Conservation (phyloP, 2,329 filamentous ascomycete species). For the Polytolypa hystricis region DNA sequence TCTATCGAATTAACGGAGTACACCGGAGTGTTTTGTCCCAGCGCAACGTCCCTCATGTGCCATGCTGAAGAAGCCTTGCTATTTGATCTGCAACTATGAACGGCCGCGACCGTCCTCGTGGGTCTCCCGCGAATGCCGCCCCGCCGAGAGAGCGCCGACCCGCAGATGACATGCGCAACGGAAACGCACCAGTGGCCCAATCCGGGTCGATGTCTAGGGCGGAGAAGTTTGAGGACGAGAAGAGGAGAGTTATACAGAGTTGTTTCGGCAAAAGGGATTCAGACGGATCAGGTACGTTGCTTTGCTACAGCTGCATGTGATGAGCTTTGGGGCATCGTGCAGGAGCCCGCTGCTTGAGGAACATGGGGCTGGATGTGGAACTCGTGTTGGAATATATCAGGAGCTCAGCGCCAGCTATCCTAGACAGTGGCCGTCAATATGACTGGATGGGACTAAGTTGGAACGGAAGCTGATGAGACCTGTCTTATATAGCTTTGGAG, state of each 20-base stretch:
- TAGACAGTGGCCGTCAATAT: no score
- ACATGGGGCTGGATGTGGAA: no score
- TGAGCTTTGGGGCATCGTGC: not conserved
- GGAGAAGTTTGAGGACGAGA: conserved; percentile 93
- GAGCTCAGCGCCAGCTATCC: no score
- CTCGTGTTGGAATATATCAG: no score
- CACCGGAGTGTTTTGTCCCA: no score
- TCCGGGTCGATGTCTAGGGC: conserved; percentile 41
- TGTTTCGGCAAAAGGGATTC: conserved; percentile 86
- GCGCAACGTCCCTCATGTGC: no score
- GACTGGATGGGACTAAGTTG: no score
- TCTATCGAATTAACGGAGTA: no score
- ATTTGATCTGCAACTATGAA: conserved; percentile 26
- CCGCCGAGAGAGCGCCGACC: conserved; percentile 23
- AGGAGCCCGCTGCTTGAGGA: no score
- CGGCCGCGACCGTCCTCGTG: conserved; percentile 26
- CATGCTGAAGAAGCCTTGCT: no score
- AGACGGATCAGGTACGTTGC: conserved; percentile 66
- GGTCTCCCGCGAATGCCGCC: conserved; percentile 20
- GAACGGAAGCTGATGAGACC: conserved; percentile 16
- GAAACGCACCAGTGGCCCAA: conserved; percentile 16
- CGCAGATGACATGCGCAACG: conserved; percentile 24
- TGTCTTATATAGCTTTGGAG: conserved; percentile 49
- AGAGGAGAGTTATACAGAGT: conserved; percentile 83
- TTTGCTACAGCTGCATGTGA: no score